phyloP scores from a whole-genome alignment of 2,329 filamentous ascomycete genomes.

The Bipolaris cookei region DNA sequence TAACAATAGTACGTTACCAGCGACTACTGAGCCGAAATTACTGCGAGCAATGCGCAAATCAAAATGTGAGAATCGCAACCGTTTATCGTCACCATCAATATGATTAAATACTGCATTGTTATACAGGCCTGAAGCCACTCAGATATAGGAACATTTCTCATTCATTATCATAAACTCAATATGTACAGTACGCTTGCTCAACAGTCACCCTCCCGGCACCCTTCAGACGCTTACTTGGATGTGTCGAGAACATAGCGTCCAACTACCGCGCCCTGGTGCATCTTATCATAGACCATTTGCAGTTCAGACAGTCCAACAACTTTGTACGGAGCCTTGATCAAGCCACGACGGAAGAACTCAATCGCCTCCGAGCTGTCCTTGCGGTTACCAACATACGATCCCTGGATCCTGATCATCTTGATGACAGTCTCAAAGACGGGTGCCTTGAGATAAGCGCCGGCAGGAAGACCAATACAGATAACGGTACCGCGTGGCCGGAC shows the following conservation, averaged over 20 bases:
- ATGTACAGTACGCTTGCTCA: conserved; percentile 15
- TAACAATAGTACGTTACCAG: no score
- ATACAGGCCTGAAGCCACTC: not conserved
- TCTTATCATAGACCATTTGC: conserved; percentile 76
- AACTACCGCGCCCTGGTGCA: conserved; percentile 71
- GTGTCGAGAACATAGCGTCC: conserved; percentile 82
- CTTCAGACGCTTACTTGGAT: conserved; percentile 34
- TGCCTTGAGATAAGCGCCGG: conserved; percentile 75
- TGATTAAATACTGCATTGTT: no score
- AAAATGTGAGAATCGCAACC: not conserved
- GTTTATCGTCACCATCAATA: not conserved
- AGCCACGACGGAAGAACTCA: conserved; percentile 83
- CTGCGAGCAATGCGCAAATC: not conserved
- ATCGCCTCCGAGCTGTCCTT: conserved; percentile 87
- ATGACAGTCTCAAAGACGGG: conserved; percentile 90
- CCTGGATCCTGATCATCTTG: conserved; percentile 90
- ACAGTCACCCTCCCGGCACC: not conserved
- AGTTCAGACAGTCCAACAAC: conserved; percentile 80
- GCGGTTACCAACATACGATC: conserved; percentile 87
- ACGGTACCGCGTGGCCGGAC: conserved; percentile 82
- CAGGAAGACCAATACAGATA: conserved; percentile 87
- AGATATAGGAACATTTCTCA: not conserved
- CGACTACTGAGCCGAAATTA: no score
- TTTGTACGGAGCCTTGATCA: conserved; percentile 90
- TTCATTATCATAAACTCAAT: conserved; percentile 1